A percentile compares a stretch with the other conserved stretches of the same genome.
These are phyloP conservation scores for Cutaneotrichosporon mucoides DNA, from an alignment of 1,284 basidiomycete species.

Conservation along the genomic window DNA sequence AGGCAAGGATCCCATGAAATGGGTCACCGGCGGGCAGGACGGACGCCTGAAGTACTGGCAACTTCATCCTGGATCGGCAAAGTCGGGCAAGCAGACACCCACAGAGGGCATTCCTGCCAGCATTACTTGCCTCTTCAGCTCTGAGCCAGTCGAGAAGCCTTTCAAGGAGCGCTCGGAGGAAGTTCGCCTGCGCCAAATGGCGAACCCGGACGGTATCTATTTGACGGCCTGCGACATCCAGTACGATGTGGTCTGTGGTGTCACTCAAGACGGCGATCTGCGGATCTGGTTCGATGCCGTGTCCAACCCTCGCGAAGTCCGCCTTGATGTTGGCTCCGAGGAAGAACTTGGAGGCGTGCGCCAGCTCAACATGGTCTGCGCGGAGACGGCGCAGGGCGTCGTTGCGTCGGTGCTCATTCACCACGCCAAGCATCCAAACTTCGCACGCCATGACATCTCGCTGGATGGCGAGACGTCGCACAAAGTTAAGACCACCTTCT, in stretches of 20 bases:
- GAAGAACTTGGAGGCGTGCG: conserved; percentile 26
- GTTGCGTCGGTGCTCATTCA: conserved; percentile 29
- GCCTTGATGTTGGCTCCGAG: conserved; percentile 34
- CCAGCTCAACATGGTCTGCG: conserved; percentile 23
- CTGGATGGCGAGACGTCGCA: conserved; percentile 1
- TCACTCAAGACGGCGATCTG: conserved; percentile 40
- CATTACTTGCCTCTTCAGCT: conserved; percentile 39
- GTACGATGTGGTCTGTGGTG: conserved; percentile 34
- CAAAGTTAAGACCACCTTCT: conserved; percentile 15
- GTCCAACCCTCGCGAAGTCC: conserved; percentile 18
- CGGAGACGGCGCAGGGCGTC: neutral
- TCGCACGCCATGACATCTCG: conserved; percentile 31
- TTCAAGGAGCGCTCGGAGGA: conserved; percentile 34
- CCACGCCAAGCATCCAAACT: conserved; percentile 23
- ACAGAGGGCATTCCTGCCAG: conserved; percentile 21
- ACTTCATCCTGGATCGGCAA: conserved; percentile 22
- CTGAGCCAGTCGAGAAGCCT: conserved; percentile 20
- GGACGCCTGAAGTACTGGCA: conserved; percentile 46
- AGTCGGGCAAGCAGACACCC: conserved; percentile 27
- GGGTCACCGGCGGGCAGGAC: conserved; percentile 43
- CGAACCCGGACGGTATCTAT: conserved; percentile 33
- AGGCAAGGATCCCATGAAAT: conserved; percentile 23
- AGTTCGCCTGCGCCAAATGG: conserved; percentile 28
- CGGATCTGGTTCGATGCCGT: conserved; percentile 32
- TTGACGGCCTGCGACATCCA: conserved; percentile 29